Evolutionary conservation across 164 flowering plant genomes (phyloP).

Genomic region (Saururus chinensis): DNA sequence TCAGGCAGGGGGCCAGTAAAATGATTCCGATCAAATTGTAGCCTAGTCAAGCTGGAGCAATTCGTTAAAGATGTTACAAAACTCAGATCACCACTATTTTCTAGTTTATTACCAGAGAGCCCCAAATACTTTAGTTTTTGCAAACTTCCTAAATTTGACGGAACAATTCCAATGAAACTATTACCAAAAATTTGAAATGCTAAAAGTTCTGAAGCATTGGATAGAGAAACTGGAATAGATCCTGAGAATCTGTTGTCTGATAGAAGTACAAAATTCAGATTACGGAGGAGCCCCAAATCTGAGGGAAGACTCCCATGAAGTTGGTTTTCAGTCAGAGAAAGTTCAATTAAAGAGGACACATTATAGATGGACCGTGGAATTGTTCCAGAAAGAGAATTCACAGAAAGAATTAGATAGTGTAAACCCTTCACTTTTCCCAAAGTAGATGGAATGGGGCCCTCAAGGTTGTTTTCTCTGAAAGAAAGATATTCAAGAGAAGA

Average conservation of each 20-base stretch:
- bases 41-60: slow-evolving; percentile 2
- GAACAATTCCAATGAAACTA: slow-evolving; percentile 5
- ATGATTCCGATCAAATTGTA: slow-evolving; percentile 2
- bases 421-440: background rate
- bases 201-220: slow-evolving; percentile 9
- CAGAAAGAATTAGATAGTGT: background rate
- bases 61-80: slow-evolving; percentile 8
- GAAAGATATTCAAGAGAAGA: background rate
- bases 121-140: background rate
- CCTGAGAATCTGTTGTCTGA: slow-evolving; percentile 10
- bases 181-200: slow-evolving; percentile 5
- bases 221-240: slow-evolving; percentile 7
- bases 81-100: slow-evolving; percentile 2
- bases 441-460: slow-evolving; percentile 4
- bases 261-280: background rate
- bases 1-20: slow-evolving; percentile 8
- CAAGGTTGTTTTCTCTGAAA: background rate
- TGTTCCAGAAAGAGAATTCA: background rate
- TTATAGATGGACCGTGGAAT: slow-evolving; percentile 3
- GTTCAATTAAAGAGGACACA: background rate
- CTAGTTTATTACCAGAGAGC: slow-evolving; percentile 3
- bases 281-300: slow-evolving; percentile 1
- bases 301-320: slow-evolving; percentile 9
- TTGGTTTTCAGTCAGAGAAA: background rate
- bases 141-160: slow-evolving; percentile 4